These are phyloP conservation scores for Carex littledalei DNA, from an alignment of 176 grass and related monocot species.

Conservation along the genomic window DNA sequence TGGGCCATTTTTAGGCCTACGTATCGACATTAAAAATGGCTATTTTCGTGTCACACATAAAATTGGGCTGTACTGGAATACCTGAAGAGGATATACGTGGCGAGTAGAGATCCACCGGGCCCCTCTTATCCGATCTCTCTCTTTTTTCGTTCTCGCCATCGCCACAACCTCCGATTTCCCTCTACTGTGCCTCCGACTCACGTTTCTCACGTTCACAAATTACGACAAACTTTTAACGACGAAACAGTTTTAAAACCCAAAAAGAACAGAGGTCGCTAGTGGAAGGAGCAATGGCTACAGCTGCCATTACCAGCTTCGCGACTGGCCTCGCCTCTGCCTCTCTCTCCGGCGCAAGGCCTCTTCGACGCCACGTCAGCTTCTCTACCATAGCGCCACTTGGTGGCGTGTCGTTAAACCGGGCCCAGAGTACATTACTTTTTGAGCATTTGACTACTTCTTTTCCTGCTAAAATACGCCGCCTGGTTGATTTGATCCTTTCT, in stretches of 20 bases:
- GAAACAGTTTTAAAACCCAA: not conserved
- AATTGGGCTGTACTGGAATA: not conserved
- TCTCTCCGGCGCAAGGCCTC: not conserved
- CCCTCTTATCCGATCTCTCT: conserved; percentile 21
- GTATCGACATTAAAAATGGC: too few relatives aligned
- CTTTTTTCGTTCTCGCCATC: not conserved
- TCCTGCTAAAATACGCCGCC: not conserved
- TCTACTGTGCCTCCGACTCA: not conserved
- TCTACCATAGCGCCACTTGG: not conserved
- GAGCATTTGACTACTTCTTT: not conserved
- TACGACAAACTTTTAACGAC: not conserved
- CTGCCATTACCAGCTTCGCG: conserved; percentile 14
- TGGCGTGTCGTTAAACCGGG: not conserved
- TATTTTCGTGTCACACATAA: too few relatives aligned
- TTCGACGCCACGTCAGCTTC: not conserved
- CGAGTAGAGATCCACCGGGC: not conserved
- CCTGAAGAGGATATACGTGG: not conserved
- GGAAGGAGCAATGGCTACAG: conserved; percentile 6
- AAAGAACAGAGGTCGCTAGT: not conserved
- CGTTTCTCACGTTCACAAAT: not conserved
- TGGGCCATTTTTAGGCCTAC: not conserved
- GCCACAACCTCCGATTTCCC: conserved; percentile 19
- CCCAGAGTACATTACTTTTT: not conserved
- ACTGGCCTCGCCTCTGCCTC: conserved; percentile 2
- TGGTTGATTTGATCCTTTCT: conserved; percentile 4